phyloP scores from a whole-genome alignment of 1,284 basidiomycete species.

The Sphaerobolus stellatus region DNA sequence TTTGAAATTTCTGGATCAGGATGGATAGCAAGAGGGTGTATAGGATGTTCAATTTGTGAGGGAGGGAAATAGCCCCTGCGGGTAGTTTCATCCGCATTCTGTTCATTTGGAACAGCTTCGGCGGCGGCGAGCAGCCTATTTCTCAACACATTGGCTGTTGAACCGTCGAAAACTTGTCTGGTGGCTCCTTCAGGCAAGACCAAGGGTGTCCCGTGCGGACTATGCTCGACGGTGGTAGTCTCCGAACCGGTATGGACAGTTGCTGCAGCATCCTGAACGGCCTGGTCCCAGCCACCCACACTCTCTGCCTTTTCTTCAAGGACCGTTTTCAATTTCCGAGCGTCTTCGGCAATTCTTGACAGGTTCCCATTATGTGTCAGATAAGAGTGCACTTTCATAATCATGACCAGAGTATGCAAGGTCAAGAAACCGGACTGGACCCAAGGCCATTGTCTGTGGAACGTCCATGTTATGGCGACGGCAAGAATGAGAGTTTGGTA shows the following conservation, averaged over 20 bases:
- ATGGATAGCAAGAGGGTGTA: slow-evolving; percentile 72
- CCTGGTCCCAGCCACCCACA: slow-evolving; percentile 65
- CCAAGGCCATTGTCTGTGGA: slow-evolving; percentile 94
- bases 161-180: slow-evolving; percentile 49
- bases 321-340: slow-evolving; percentile 40
- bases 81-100: slow-evolving; percentile 21
- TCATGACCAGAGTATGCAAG: slow-evolving; percentile 87
- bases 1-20: slow-evolving; percentile 66
- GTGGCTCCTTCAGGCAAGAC: slow-evolving; percentile 39
- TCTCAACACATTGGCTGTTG: slow-evolving; percentile 51
- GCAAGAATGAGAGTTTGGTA: slow-evolving; percentile 73
- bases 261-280: slow-evolving; percentile 48
- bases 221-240: slow-evolving; percentile 31
- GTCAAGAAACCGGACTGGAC: slow-evolving; percentile 96
- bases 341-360: slow-evolving; percentile 52
- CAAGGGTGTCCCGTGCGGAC: slow-evolving; percentile 32
- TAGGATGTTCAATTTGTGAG: slow-evolving; percentile 17
- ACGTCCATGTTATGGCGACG: slow-evolving; percentile 80
- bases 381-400: slow-evolving; percentile 98
- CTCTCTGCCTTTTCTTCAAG: slow-evolving; percentile 50
- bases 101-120: slow-evolving; percentile 26
- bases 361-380: slow-evolving; percentile 87
- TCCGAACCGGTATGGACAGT: neutral
- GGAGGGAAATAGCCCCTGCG: slow-evolving; percentile 26
- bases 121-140: slow-evolving; percentile 47